Conservation (phyloP, 1,284 basidiomycete genomes). For the Leccinum subrobustum region DNA sequence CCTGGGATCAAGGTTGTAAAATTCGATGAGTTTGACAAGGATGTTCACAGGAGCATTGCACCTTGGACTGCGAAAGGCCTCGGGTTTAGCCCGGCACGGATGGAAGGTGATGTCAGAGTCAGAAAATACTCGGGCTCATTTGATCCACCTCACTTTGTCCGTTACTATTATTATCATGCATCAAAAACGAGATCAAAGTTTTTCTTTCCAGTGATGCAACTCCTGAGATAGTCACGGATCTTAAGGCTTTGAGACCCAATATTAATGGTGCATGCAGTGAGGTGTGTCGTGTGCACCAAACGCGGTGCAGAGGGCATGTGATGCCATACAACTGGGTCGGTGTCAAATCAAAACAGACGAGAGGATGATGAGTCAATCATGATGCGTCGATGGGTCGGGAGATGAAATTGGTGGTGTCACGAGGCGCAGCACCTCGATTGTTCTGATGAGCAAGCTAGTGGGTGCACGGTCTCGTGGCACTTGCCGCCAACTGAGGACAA, state of each 20-base stretch:
- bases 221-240: constrained; percentile 2
- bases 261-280: constrained; percentile 2
- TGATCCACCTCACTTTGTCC: not conserved
- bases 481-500: constrained; percentile 18
- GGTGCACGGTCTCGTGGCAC: constrained; percentile 10
- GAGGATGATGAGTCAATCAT: constrained; percentile 23
- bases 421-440: constrained; percentile 22
- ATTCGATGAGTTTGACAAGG: not conserved
- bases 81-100: constrained; percentile 19
- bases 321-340: constrained; percentile 16
- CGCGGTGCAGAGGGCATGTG: constrained; percentile 24
- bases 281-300: constrained; percentile 1
- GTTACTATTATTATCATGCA: not conserved
- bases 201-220: constrained; percentile 12
- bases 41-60: constrained; percentile 17
- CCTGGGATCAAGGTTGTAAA: constrained; percentile 13
- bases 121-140: constrained; percentile 14
- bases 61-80: constrained; percentile 21
- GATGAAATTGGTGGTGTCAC: constrained; percentile 30
- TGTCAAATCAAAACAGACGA: constrained; percentile 23
- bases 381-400: constrained; percentile 16
- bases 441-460: constrained; percentile 10
- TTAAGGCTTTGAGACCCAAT: not conserved
- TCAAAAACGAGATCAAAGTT: not conserved
- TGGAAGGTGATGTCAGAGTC: constrained; percentile 18